Conservation (phyloP, 345 rosid species). For the Populus pruinosa region DNA sequence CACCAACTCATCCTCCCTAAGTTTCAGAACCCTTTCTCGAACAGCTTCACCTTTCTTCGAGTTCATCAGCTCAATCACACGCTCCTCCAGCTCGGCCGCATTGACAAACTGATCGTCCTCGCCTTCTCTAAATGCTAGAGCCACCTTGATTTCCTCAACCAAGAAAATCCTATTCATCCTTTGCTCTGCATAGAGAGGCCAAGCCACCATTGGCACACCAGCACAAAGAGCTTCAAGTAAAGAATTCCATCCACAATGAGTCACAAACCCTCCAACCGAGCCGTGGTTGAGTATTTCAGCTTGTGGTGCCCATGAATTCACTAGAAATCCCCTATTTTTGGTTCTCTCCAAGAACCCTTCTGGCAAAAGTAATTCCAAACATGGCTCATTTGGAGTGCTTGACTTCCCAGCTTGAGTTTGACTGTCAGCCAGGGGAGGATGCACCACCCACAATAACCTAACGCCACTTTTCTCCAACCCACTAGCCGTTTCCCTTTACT, state of each 20-base stretch:
- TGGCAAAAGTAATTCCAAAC: constrained; percentile 26
- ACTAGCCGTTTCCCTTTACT: constrained; percentile 38
- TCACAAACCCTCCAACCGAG: constrained; percentile 36
- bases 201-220: constrained; percentile 46
- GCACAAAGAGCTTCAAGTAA: constrained; percentile 35
- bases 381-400: neutral
- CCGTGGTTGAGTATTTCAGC: constrained; percentile 20
- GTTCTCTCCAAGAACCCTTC: constrained; percentile 39
- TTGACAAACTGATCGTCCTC: constrained; percentile 24
- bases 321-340: constrained; percentile 17
- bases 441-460: constrained; percentile 46
- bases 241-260: constrained; percentile 42
- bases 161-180: constrained; percentile 16
- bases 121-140: constrained; percentile 4
- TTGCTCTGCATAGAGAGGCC: constrained; percentile 50
- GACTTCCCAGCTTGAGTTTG: neutral
- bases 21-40: constrained; percentile 8
- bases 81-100: constrained; percentile 28
- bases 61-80: constrained; percentile 35
- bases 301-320: constrained; percentile 38
- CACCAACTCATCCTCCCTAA: constrained; percentile 1
- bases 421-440: constrained; percentile 18
- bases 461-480: constrained; percentile 39
- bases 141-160: constrained; percentile 34
- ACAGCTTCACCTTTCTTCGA: constrained; percentile 17